A percentile compares a stretch with the other conserved stretches of the same genome.
Conservation (phyloP, 2,329 filamentous ascomycete genomes). For the Elsinoe australis region DNA sequence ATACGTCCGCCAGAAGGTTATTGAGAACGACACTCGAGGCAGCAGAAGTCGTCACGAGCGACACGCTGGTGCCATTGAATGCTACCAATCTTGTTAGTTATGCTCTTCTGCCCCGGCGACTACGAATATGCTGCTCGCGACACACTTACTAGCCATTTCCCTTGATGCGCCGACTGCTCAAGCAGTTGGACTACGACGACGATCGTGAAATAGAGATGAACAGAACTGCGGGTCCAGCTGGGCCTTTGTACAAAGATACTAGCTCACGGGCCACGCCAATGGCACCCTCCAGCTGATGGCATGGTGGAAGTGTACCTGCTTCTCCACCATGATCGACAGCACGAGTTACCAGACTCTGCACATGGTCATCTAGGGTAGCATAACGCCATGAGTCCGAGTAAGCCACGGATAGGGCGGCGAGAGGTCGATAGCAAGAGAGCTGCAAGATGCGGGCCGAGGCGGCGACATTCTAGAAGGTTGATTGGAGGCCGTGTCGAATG, state of each 20-base stretch:
- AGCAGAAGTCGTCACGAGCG: too few relatives aligned
- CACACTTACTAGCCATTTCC: too few relatives aligned
- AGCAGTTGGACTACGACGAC: too few relatives aligned
- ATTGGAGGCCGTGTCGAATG: background rate
- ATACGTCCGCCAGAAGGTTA: too few relatives aligned
- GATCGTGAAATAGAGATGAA: background rate
- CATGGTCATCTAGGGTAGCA: slow-evolving; percentile 7
- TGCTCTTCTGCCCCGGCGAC: background rate
- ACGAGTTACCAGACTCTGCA: slow-evolving; percentile 6
- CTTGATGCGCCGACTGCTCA: too few relatives aligned
- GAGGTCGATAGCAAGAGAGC: background rate
- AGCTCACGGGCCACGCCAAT: slow-evolving; percentile 8
- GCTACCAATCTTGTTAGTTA: background rate
- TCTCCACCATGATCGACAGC: slow-evolving; percentile 8
- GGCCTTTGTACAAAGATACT: slow-evolving; percentile 12
- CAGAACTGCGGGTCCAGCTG: slow-evolving; percentile 8
- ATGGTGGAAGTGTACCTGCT: slow-evolving; percentile 8
- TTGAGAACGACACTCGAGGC: too few relatives aligned
- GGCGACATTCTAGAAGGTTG: slow-evolving; percentile 9
- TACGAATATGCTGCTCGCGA: background rate
- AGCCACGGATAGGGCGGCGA: slow-evolving; percentile 5
- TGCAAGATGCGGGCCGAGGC: slow-evolving; percentile 14
- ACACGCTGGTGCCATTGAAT: background rate
- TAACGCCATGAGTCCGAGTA: slow-evolving; percentile 7
- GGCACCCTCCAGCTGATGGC: slow-evolving; percentile 11